A percentile compares a stretch with the other conserved stretches of the same genome.
Evolutionary conservation across 371 early-diverging fungal species (phyloP).

Genomic region (Fennellomyces sp.): DNA sequence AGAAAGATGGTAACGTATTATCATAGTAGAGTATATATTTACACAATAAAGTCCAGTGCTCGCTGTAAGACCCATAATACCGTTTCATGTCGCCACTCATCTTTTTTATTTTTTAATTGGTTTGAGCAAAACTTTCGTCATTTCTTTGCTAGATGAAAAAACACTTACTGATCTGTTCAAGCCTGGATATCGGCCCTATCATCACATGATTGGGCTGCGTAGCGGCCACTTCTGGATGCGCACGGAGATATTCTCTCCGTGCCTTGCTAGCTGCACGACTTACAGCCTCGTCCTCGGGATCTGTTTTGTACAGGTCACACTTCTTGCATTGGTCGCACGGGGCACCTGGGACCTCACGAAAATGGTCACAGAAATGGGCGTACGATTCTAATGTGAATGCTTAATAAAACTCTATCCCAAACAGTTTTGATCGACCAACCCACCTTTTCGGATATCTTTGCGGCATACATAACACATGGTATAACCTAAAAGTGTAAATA

Average conservation of each 20-base stretch:
- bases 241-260: conserved; percentile 46
- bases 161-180: conserved; percentile 23
- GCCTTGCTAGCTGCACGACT: conserved; percentile 54
- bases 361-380: conserved; percentile 69
- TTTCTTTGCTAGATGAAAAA: background rate
- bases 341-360: conserved; percentile 53
- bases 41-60: conserved; percentile 19
- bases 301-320: conserved; percentile 65
- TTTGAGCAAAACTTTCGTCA: too few relatives aligned
- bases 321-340: conserved; percentile 55
- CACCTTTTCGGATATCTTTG: conserved; percentile 41
- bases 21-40: background rate
- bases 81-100: conserved; percentile 21
- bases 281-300: conserved; percentile 54
- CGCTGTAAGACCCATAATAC: conserved; percentile 22
- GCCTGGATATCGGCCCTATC: conserved; percentile 32
- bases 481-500: conserved; percentile 32
- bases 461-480: conserved; percentile 73
- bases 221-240: conserved; percentile 41
- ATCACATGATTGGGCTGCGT: conserved; percentile 12
- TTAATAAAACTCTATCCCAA: too few relatives aligned
- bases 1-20: background rate
- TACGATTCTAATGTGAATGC: conserved; percentile 54
- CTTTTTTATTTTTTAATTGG: conserved; percentile 7
- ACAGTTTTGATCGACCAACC: background rate